phyloP scores from a whole-genome alignment of 345 rosid species.

The Gossypium anomalum region DNA sequence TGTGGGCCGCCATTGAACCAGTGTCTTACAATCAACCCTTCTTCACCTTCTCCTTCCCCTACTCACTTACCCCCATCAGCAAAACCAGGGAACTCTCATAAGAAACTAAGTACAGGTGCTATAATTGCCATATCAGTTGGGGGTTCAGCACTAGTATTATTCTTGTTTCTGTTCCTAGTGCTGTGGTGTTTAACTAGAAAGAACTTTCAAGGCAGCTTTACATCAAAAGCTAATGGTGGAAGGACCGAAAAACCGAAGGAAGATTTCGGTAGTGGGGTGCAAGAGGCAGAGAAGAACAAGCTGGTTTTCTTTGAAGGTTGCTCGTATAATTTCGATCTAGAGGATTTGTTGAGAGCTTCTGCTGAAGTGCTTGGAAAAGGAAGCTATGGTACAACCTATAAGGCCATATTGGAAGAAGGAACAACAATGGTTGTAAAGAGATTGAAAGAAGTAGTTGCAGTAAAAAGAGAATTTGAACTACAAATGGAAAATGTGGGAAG shows the following conservation, averaged over 20 bases:
- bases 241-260: conserved; percentile 60
- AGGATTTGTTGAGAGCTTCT: conserved; percentile 88
- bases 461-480: conserved; percentile 87
- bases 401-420: conserved; percentile 90
- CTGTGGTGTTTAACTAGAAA: conserved; percentile 58
- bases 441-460: conserved; percentile 67
- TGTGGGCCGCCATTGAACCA: conserved; percentile 66
- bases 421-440: conserved; percentile 83
- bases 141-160: conserved; percentile 41
- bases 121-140: conserved; percentile 67
- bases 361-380: conserved; percentile 98
- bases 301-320: conserved; percentile 87
- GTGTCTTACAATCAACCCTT: conserved; percentile 40
- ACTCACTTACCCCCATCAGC: conserved; percentile 21
- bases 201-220: conserved; percentile 28
- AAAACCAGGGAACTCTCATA: conserved; percentile 30
- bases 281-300: conserved; percentile 94
- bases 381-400: conserved; percentile 85
- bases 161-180: conserved; percentile 42
- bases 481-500: conserved; percentile 83
- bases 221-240: conserved; percentile 45
- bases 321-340: conserved; percentile 74
- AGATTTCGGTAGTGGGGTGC: conserved; percentile 91
- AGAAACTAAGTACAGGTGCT: conserved; percentile 44
- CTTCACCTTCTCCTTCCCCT: conserved; percentile 64